Percentiles rank a stretch among this genome's conserved stretches.
phyloP scores from a whole-genome alignment of 805 yeast species.

The Groenewaldozyma salmanticensis region DNA sequence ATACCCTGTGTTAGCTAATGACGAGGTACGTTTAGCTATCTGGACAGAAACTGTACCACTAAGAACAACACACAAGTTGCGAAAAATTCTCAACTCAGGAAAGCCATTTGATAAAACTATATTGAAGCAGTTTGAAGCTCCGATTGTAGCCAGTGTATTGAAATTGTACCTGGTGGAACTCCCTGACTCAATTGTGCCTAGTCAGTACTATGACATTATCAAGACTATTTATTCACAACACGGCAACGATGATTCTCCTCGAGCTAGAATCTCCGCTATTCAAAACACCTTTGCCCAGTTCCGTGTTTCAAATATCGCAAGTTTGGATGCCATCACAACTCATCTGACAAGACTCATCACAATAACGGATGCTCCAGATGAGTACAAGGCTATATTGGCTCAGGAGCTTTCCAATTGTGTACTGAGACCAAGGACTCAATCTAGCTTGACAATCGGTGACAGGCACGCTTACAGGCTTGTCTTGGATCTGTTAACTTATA shows the following conservation, averaged over 20 bases:
- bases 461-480: constrained; percentile 49
- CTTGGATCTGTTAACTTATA: constrained; percentile 50
- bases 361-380: constrained; percentile 32
- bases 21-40: constrained; percentile 52
- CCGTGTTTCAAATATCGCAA: constrained; percentile 63
- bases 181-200: constrained; percentile 67
- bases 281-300: constrained; percentile 58
- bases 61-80: constrained; percentile 48
- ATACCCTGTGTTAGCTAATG: constrained; percentile 58
- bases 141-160: constrained; percentile 55
- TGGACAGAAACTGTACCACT: constrained; percentile 65
- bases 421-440: constrained; percentile 41
- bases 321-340: constrained; percentile 68
- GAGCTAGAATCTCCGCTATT: constrained; percentile 47
- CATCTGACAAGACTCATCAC: constrained; percentile 59
- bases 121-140: constrained; percentile 36
- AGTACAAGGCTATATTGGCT: constrained; percentile 34
- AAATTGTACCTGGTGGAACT: constrained; percentile 68
- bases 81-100: constrained; percentile 41
- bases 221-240: constrained; percentile 54
- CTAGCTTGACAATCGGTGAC: constrained; percentile 43
- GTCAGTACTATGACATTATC: constrained; percentile 54
- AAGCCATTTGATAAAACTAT: constrained; percentile 21
- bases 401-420: constrained; percentile 59
- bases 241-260: constrained; percentile 27